Evolutionary conservation across 257 asterid species (phyloP).

Genomic region (Nicotiana otophora): DNA sequence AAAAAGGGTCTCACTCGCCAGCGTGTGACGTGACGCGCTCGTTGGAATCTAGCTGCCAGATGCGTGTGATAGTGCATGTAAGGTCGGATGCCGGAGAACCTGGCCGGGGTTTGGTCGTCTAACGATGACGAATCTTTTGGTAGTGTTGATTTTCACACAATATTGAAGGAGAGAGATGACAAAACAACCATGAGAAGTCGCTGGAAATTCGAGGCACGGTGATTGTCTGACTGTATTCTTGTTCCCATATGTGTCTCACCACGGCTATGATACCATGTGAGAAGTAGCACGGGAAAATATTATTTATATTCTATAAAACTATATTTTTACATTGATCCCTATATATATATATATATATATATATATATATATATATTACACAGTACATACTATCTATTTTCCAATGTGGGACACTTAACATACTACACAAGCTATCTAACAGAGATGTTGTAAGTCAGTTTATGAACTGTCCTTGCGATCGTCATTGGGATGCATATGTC

Average conservation of each 20-base stretch:
- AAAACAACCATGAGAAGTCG: not conserved
- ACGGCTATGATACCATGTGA: not conserved
- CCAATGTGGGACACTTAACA: too few species aligned
- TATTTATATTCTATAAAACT: too few species aligned
- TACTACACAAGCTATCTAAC: too few species aligned
- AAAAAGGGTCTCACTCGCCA: not conserved
- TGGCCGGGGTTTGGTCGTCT: not conserved
- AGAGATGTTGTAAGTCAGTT: too few species aligned
- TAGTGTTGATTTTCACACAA: not conserved
- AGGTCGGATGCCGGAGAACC: not conserved
- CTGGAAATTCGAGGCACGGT: not conserved
- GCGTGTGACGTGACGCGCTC: not conserved
- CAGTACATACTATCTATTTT: too few species aligned
- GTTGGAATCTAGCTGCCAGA: not conserved
- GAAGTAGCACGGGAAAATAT: too few species aligned
- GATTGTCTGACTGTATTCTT: not conserved
- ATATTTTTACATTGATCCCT: too few species aligned
- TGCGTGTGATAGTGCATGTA: not conserved
- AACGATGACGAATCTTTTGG: not conserved
- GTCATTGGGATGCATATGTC: too few species aligned
- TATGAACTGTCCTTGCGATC: too few species aligned
- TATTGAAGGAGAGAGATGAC: not conserved
- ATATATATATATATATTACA: too few species aligned
- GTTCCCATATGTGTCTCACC: not conserved
- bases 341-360: too few species aligned